Base-by-base conservation (phyloP, 2,329 filamentous ascomycete species). In the Hypoxylon sp. region DNA sequence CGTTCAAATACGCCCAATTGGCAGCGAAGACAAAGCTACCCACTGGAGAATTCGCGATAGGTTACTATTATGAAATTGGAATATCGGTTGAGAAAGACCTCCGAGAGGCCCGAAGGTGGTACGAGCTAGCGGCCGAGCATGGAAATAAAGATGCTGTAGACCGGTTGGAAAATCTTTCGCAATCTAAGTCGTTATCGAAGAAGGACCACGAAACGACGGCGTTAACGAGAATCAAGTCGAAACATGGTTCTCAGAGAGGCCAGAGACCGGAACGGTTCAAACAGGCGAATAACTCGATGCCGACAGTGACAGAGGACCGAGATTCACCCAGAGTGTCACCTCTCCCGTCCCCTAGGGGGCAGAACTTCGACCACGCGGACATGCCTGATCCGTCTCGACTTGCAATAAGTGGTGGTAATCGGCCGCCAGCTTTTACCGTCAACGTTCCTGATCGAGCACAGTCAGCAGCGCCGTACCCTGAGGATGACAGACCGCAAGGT, bases 21-120 rank as follows among this genome's bases (percentile, higher is more conserved):
- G 96, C 96, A 9, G 95, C 96, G 7, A 84, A 88, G 52, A 87
- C 89, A 38, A 93, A 93, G 58, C 85, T 98, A 50, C 85, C 93
- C 0, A 98, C 94, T 0, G 96, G 94, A 50, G 93, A 98, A 78
- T 99, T 99, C 75, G 96, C 96, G 24, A 88, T 99, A 83, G 95
- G 95, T 9, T 99, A 99, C 79, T 99, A 98, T 80, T 89, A 96
- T 76, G 96, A 99, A 78, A 96, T 99, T 71, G 96, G 96, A 71
- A 97, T 99, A 76, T 90, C 93, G 75, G 91, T 96, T 22, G 87
- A 88, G n/a, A 91, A 93, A 69, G 92, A 95, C 75, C 80, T 97
- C 42, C 86, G 88, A 51, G 92, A 96, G 76, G 95, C 96, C 0
- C 85, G 91, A 67, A 88, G 85, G 68, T 99, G 96, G 96, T 99